phyloP scores from a whole-genome alignment of 179 eudicot species.

The Silene coronaria region DNA sequence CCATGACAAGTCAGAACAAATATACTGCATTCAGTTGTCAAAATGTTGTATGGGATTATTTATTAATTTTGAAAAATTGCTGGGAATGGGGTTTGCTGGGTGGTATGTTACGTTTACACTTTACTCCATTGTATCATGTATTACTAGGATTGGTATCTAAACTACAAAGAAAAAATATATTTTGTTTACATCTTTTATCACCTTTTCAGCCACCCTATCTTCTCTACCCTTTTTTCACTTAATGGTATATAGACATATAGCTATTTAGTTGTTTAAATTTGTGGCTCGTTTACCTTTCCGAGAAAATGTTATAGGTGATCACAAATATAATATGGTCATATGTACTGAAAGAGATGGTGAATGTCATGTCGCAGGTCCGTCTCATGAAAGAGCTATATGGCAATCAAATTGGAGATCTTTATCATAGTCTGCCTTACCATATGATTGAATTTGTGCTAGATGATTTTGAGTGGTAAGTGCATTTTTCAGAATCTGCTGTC shows the following conservation, averaged over 20 bases:
- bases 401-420: conserved; percentile 89
- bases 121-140: neutral
- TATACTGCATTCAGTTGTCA: too few species aligned
- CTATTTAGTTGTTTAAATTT: neutral
- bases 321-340: conserved; percentile 2
- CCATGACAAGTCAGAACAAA: neutral
- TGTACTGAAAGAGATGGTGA: neutral
- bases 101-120: neutral
- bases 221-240: neutral
- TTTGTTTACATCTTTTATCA: neutral
- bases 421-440: conserved; percentile 86
- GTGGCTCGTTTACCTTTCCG: neutral
- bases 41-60: neutral
- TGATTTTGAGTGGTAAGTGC: conserved; percentile 69
- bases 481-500: neutral
- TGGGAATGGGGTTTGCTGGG: neutral
- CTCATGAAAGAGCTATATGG: conserved; percentile 86
- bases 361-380: conserved; percentile 55
- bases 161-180: neutral
- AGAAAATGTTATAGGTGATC: neutral
- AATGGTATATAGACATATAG: neutral
- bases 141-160: conserved; percentile 3
- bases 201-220: neutral
- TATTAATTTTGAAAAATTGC: neutral
- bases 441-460: conserved; percentile 85